phyloP scores from a whole-genome alignment of 768 basidiomycete species.

The Auriscalpium vulgare region DNA sequence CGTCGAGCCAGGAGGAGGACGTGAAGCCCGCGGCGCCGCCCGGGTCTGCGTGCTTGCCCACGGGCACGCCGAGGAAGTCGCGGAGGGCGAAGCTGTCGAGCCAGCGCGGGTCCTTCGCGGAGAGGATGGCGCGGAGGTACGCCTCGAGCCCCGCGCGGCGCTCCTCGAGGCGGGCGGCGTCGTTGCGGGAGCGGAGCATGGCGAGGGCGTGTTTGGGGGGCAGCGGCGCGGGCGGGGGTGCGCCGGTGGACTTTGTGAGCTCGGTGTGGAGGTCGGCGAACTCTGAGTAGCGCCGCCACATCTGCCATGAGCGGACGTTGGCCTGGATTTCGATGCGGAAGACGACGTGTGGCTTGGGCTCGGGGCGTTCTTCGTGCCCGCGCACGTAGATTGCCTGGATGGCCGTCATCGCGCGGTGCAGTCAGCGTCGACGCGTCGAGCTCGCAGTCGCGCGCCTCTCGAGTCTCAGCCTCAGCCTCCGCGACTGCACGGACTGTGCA shows the following conservation, averaged over 20 bases:
- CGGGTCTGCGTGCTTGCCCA: conserved; percentile 35
- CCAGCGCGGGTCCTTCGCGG: conserved; percentile 77
- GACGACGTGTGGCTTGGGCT: conserved; percentile 73
- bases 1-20: conserved; percentile 80
- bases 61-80: conserved; percentile 81
- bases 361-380: conserved; percentile 55
- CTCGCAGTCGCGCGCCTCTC: too few species aligned
- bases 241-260: conserved; percentile 69
- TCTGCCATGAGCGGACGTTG: conserved; percentile 86
- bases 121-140: conserved; percentile 82
- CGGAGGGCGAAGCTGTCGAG: conserved; percentile 70
- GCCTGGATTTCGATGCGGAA: conserved; percentile 82
- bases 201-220: conserved; percentile 81
- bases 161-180: conserved; percentile 66
- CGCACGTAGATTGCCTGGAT: conserved; percentile 73
- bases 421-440: neutral
- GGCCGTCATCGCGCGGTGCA: conserved; percentile 45
- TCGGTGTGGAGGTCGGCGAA: conserved; percentile 84
- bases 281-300: conserved; percentile 93
- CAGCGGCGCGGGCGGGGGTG: conserved; percentile 70
- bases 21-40: conserved; percentile 47
- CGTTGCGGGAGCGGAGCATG: conserved; percentile 49
- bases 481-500: too few species aligned
- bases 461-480: too few species aligned
- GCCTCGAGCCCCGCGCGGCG: conserved; percentile 68